Percentiles rank a stretch among this genome's conserved stretches.
Evolutionary conservation across 1,284 basidiomycete species (phyloP).

Genomic region (Tilletia caries): DNA sequence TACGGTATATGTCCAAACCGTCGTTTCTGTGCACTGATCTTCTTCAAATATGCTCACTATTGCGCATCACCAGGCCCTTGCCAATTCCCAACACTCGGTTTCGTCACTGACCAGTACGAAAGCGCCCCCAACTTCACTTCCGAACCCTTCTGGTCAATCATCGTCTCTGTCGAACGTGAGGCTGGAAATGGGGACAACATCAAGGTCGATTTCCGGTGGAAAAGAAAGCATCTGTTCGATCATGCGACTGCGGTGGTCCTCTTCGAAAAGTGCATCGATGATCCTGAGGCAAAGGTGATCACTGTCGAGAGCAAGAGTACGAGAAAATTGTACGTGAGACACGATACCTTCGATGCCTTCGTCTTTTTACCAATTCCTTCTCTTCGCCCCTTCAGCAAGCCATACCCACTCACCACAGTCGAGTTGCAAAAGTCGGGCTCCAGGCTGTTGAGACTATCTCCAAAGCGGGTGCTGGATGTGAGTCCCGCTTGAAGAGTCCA

Average conservation of each 20-base stretch:
- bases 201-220: constrained; percentile 71
- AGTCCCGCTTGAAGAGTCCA: constrained; percentile 40
- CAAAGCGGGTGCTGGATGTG: constrained; percentile 88
- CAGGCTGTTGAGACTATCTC: constrained; percentile 81
- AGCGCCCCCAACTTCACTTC: constrained; percentile 86
- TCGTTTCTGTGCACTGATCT: too few relatives aligned
- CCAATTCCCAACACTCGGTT: constrained; percentile 96
- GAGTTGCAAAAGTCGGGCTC: constrained; percentile 96
- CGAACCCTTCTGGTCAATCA: constrained; percentile 90
- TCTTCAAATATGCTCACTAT: neutral
- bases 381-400: too few relatives aligned
- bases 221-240: constrained; percentile 79
- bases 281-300: constrained; percentile 68
- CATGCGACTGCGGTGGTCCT: constrained; percentile 66
- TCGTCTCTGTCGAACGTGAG: constrained; percentile 62
- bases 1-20: constrained; percentile 59
- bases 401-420: constrained; percentile 90
- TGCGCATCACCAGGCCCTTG: constrained; percentile 72
- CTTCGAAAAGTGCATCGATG: constrained; percentile 69
- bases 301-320: constrained; percentile 80
- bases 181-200: constrained; percentile 37
- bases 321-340: constrained; percentile 81
- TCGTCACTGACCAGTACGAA: constrained; percentile 90
- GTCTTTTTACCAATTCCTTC: too few relatives aligned
- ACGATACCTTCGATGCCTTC: too few relatives aligned